Conservation (phyloP, 495 filamentous ascomycete species). For the Friedmanniomyces simplex region DNA sequence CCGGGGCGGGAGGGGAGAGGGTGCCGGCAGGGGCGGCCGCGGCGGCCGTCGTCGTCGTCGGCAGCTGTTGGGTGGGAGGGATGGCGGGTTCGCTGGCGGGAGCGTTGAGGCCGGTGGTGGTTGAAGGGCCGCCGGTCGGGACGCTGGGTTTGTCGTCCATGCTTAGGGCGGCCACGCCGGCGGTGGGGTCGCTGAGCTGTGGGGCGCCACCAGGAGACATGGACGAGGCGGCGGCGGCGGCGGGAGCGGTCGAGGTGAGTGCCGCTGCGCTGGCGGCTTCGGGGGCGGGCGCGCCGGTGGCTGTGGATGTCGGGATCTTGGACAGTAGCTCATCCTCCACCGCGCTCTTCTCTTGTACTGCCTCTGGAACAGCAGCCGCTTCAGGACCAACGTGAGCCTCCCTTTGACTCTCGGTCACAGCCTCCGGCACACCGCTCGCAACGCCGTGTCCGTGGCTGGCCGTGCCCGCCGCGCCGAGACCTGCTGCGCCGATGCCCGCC, state of each 20-base stretch:
- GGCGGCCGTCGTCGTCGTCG: no score
- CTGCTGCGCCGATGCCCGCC: conserved; percentile 22
- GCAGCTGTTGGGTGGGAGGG: not conserved
- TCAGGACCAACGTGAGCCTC: conserved; percentile 16
- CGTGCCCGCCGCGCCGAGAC: conserved; percentile 22
- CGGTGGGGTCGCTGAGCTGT: conserved; percentile 15
- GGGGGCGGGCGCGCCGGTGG: not conserved
- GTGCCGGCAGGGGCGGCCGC: no score
- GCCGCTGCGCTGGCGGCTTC: conserved; percentile 4
- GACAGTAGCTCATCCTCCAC: conserved; percentile 21
- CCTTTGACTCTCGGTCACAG: conserved; percentile 3
- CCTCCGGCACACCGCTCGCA: not conserved
- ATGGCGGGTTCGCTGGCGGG: conserved; percentile 7
- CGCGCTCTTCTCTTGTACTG: conserved; percentile 19
- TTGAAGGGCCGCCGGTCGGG: not conserved
- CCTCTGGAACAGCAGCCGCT: conserved; percentile 16
- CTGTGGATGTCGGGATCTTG: conserved; percentile 9
- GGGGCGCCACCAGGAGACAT: conserved; percentile 10
- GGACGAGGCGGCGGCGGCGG: not conserved
- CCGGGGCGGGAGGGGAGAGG: not conserved
- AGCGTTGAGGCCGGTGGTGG: conserved; percentile 17
- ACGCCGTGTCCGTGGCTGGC: conserved; percentile 1
- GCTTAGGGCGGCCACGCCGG: conserved; percentile 22
- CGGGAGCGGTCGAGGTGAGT: conserved; percentile 2
- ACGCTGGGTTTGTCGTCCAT: conserved; percentile 3